Evolutionary conservation across 179 eudicot species (phyloP).

Genomic region (Gypsophila paniculata): DNA sequence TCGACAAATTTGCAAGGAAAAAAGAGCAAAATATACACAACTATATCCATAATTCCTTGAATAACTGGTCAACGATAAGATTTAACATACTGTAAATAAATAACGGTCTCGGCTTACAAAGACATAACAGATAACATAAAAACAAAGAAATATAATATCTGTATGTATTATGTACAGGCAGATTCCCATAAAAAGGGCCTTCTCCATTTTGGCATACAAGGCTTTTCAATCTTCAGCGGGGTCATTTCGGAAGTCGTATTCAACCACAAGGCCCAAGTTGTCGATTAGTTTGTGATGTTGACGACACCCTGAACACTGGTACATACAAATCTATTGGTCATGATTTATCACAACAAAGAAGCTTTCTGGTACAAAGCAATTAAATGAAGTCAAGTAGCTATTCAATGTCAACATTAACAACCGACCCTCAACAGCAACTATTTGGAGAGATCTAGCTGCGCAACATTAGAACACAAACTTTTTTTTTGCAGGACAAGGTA

Average conservation of each 20-base stretch:
- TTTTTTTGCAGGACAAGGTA: background rate
- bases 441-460: background rate
- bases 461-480: background rate
- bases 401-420: slow-evolving; percentile 37
- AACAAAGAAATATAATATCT: background rate
- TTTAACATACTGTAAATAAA: background rate
- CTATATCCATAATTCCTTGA: background rate
- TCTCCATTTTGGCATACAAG: background rate
- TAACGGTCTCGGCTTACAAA: background rate
- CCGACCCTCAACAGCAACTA: background rate
- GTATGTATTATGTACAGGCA: background rate
- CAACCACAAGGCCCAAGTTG: slow-evolving; percentile 84
- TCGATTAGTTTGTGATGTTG: slow-evolving; percentile 83
- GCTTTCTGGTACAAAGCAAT: background rate
- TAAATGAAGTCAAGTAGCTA: background rate
- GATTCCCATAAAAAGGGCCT: slow-evolving; percentile 11
- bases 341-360: slow-evolving; percentile 22
- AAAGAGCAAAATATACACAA: background rate
- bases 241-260: slow-evolving; percentile 71
- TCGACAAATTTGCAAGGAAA: background rate
- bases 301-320: slow-evolving; percentile 37
- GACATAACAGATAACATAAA: background rate
- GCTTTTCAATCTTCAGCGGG: slow-evolving; percentile 25
- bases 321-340: slow-evolving; percentile 20
- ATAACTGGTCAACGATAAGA: background rate